Evolutionary conservation across 1,284 basidiomycete genomes (phyloP), one percentile per base, ranked within the genome.

Genomic region (Cerioporus squamosus): DNA sequence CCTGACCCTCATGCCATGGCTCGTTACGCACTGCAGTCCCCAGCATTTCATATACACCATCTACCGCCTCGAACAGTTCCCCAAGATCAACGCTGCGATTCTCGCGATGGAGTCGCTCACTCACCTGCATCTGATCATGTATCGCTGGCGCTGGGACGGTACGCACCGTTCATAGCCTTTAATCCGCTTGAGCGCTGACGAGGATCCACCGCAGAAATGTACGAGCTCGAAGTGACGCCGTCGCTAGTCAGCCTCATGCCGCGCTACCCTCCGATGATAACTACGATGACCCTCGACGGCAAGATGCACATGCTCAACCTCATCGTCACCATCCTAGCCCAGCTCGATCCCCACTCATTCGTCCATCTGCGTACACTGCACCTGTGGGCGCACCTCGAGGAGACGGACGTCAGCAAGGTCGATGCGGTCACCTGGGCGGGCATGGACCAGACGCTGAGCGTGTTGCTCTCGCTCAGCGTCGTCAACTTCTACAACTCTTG

Each of bases 1-100:
- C 1, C 57, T 61, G 5, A 64, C 62, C 1, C 29, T 64, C n/a
- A 59, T 61, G 57, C 62, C 62, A 3, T 64, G 62, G 62, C 45
- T 64, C 5, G 48, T 56, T 18, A 38, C 42, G 12, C 57, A 59
- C 53, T 45, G 44, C 42, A 42, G 59, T 17, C 57, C 62, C 12
- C 51, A 59, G 33, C 53, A 53, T 17, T 54, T 59, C 43, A 53
- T 53, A 10, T 64, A 61, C 23, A 59, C 59, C 5, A 49, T 64
- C 18, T 64, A 61, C 39, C 62, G 62, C 7, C 43, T 61, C n/a
- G 51, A 55, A 15, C 62, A 64, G 33, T 42, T 61, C 22, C 52
- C 53, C 23, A 59, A 57, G 40, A 55, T 64, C 17, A 61, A 64
- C 33, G 54, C 61, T 5, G 31, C 42, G 12, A 54, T 64, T 33